Evolutionary conservation across 1,284 basidiomycete genomes (phyloP).

Genomic region (Neolentinus lepideus): DNA sequence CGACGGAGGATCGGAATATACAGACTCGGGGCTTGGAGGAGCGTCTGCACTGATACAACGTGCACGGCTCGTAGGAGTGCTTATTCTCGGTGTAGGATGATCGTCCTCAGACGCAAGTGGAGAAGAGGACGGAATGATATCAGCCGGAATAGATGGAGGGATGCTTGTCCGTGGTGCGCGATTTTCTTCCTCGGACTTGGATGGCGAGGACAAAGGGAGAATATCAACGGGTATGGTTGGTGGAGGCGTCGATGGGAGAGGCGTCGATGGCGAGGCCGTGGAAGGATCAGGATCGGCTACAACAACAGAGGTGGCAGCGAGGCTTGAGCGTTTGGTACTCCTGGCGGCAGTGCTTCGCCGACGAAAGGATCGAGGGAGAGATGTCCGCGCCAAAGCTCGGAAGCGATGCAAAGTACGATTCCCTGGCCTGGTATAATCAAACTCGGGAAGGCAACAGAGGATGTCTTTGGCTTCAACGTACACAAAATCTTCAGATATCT

Average conservation of each 20-base stretch:
- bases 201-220: not conserved
- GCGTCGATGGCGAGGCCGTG: not conserved
- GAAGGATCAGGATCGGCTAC: not conserved
- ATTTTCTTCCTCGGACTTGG: not conserved
- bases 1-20: not conserved
- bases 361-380: not conserved
- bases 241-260: not conserved
- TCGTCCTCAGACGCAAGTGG: not conserved
- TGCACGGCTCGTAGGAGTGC: not conserved
- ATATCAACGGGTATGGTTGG: not conserved
- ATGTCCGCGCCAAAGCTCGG: not conserved
- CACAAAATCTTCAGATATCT: not conserved
- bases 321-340: not conserved
- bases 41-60: not conserved
- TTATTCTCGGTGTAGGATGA: not conserved
- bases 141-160: not conserved
- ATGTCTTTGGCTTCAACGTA: not conserved
- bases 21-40: not conserved
- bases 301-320: not conserved
- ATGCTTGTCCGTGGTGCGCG: not conserved
- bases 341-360: not conserved
- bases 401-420: not conserved
- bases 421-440: not conserved
- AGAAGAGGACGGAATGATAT: not conserved
- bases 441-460: not conserved